These are phyloP conservation scores for Exobasidium cylindrosporum DNA, from an alignment of 1,284 basidiomycete species.

Conservation along the genomic window DNA sequence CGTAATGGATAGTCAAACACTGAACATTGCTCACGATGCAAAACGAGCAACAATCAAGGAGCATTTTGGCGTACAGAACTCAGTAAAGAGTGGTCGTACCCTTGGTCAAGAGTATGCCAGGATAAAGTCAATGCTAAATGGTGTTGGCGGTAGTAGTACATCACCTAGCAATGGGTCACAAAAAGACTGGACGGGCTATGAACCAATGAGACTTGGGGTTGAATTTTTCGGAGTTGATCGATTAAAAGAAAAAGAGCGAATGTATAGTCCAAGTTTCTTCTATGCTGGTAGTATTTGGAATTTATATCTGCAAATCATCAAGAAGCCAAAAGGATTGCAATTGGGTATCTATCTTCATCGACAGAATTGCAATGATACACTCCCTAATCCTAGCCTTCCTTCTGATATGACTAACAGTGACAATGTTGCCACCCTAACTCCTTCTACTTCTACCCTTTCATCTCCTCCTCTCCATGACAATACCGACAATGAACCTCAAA, in stretches of 20 bases:
- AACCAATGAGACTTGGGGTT: slow-evolving; percentile 63
- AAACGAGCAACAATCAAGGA: slow-evolving; percentile 4
- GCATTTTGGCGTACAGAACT: slow-evolving; percentile 40
- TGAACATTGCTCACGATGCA: slow-evolving; percentile 1
- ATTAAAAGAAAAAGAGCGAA: slow-evolving; percentile 75
- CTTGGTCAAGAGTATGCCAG: slow-evolving; percentile 25
- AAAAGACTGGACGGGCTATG: slow-evolving; percentile 34
- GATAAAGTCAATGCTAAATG: neutral
- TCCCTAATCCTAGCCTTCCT: slow-evolving; percentile 55
- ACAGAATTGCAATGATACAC: slow-evolving; percentile 69
- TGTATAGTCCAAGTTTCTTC: slow-evolving; percentile 59
- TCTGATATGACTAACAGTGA: neutral
- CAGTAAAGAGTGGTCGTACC: slow-evolving; percentile 33
- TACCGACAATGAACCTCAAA: neutral
- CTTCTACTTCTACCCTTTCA: neutral
- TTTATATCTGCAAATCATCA: slow-evolving; percentile 79
- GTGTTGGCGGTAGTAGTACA: neutral
- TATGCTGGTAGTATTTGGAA: slow-evolving; percentile 70
- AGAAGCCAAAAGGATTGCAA: slow-evolving; percentile 70
- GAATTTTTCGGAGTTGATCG: slow-evolving; percentile 85
- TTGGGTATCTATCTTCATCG: slow-evolving; percentile 86
- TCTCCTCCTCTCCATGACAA: neutral
- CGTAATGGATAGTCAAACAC: neutral
- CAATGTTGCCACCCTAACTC: neutral
- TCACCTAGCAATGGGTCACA: neutral